These are phyloP conservation scores for Collybia sordida DNA, from an alignment of 768 basidiomycete genomes.

Conservation along the genomic window DNA sequence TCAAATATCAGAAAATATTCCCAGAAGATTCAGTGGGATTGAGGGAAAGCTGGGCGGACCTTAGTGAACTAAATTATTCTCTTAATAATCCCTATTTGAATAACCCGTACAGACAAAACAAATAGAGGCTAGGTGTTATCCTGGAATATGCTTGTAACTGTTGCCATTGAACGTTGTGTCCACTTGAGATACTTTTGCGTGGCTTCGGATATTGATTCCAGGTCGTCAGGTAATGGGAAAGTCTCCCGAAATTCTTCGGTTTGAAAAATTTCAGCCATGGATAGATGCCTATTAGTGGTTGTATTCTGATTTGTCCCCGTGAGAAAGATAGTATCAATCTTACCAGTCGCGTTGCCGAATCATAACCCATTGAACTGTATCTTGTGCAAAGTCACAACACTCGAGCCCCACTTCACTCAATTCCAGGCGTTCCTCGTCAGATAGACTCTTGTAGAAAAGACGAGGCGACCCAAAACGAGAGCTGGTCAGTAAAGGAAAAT, in stretches of 20 bases:
- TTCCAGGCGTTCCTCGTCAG: constrained; percentile 17
- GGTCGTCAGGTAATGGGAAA: constrained; percentile 14
- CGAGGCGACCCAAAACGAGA: constrained; percentile 17
- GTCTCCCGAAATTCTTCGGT: constrained; percentile 15
- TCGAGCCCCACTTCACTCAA: constrained; percentile 14
- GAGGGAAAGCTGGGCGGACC: constrained; percentile 8
- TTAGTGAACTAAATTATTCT: background rate
- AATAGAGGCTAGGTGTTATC: background rate
- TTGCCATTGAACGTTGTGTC: constrained; percentile 12
- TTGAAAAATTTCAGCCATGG: constrained; percentile 7
- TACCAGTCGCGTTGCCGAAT: constrained; percentile 13
- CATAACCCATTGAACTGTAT: constrained; percentile 21
- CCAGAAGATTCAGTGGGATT: constrained; percentile 77
- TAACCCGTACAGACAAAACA: too few relatives aligned
- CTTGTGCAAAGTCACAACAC: constrained; percentile 15
- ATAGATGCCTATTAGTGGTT: too few relatives aligned
- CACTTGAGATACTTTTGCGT: constrained; percentile 22
- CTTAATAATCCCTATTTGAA: background rate
- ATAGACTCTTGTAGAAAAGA: constrained; percentile 26
- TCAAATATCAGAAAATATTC: constrained; percentile 81
- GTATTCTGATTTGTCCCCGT: too few relatives aligned
- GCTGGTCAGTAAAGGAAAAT: constrained; percentile 32
- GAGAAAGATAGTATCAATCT: background rate
- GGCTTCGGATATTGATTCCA: constrained; percentile 13
- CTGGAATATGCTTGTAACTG: constrained; percentile 7